phyloP scores from a whole-genome alignment of 1,284 basidiomycete genomes.

The Ustilago loliicola region DNA sequence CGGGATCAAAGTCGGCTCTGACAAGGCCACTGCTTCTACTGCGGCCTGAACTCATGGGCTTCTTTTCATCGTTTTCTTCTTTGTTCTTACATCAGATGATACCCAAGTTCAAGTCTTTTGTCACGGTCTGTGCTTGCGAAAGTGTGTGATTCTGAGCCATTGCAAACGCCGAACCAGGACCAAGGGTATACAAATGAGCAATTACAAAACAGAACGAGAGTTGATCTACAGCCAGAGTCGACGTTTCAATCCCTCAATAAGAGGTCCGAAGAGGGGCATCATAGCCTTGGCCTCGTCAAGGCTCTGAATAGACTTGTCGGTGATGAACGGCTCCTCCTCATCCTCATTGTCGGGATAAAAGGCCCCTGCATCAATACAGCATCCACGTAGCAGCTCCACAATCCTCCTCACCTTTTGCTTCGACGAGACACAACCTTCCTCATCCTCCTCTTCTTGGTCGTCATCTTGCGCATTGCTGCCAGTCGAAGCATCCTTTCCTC shows the following conservation, averaged over 20 bases:
- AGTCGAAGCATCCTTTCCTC: neutral
- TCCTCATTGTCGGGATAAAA: constrained; percentile 37
- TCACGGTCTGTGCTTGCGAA: neutral
- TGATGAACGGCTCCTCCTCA: constrained; percentile 37
- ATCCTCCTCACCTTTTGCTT: constrained; percentile 85
- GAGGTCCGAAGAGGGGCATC: constrained; percentile 55
- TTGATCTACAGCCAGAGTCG: constrained; percentile 58
- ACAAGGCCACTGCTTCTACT: neutral
- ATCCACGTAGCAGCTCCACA: constrained; percentile 82
- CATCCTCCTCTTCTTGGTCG: constrained; percentile 22
- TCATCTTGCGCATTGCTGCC: neutral
- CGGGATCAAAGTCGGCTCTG: constrained; percentile 31
- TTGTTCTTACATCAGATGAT: neutral
- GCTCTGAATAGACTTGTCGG: constrained; percentile 59
- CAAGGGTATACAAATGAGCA: constrained; percentile 17
- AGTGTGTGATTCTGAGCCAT: neutral
- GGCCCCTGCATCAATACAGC: constrained; percentile 70
- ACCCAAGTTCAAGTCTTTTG: neutral
- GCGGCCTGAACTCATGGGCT: neutral
- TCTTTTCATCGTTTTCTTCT: neutral
- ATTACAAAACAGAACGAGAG: neutral
- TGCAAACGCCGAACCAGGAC: neutral
- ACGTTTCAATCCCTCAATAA: constrained; percentile 63
- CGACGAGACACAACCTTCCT: constrained; percentile 22
- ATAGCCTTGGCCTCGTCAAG: constrained; percentile 63